Conservation (phyloP, 352 stramenopile genomes). For the Phytophthora cryptogea region DNA sequence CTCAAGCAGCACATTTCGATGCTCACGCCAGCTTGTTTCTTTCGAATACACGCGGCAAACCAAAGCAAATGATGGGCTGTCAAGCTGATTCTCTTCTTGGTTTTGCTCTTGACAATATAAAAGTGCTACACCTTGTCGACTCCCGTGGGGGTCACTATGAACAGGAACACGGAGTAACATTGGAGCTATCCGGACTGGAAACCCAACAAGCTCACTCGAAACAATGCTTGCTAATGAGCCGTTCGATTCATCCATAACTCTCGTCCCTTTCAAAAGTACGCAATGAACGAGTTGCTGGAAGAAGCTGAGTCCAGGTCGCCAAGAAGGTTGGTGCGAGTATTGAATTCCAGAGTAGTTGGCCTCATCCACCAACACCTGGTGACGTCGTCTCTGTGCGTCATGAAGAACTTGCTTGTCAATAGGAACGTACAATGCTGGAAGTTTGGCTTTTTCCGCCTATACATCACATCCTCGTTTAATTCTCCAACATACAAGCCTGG, state of each 20-base stretch:
- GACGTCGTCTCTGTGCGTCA: slow-evolving; percentile 31
- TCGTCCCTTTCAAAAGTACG: slow-evolving; percentile 12
- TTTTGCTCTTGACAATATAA: slow-evolving; percentile 31
- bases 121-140: slow-evolving; percentile 17
- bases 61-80: slow-evolving; percentile 9
- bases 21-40: slow-evolving; percentile 17
- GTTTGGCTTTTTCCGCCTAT: slow-evolving; percentile 12
- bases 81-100: slow-evolving; percentile 17
- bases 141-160: neutral
- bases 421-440: slow-evolving; percentile 18
- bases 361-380: slow-evolving; percentile 44
- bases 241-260: neutral
- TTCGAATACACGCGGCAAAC: slow-evolving; percentile 23
- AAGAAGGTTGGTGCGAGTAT: slow-evolving; percentile 36
- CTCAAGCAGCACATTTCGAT: slow-evolving; percentile 17
- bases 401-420: slow-evolving; percentile 19
- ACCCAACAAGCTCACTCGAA: slow-evolving; percentile 24
- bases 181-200: slow-evolving; percentile 33
- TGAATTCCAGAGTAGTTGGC: slow-evolving; percentile 42
- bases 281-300: slow-evolving; percentile 44
- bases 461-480: neutral
- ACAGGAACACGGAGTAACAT: slow-evolving; percentile 28
- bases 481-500: neutral
- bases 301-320: slow-evolving; percentile 53
- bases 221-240: slow-evolving; percentile 2